Conservation (phyloP, 495 filamentous ascomycete genomes). For the Xylaria intraflava region DNA sequence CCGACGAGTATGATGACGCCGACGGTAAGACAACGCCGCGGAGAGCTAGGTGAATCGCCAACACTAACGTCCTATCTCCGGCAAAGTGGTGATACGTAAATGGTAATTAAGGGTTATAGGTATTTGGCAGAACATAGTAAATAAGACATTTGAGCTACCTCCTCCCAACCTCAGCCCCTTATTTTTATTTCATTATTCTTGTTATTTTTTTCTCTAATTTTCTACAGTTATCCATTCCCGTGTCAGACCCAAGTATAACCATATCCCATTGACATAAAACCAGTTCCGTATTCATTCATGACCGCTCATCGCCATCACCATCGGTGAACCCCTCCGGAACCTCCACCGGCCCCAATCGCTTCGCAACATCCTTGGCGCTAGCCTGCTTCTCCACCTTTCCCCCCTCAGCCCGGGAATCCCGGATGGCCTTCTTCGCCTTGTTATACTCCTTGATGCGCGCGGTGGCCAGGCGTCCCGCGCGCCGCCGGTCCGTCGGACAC, state of each 20-base stretch:
- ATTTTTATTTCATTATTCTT: no score
- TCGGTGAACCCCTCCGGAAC: constrained; percentile 18
- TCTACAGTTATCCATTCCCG: no score
- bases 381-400: not conserved
- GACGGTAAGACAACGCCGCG: not conserved
- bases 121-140: no score
- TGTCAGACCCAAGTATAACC: no score
- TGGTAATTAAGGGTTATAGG: no score
- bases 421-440: constrained; percentile 25
- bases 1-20: not conserved
- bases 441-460: constrained; percentile 29
- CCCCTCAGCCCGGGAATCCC: constrained; percentile 2
- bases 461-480: constrained; percentile 25
- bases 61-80: no score
- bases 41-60: not conserved
- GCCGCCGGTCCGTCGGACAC: constrained; percentile 35
- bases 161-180: no score
- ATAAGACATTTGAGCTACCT: no score
- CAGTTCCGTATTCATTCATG: not conserved
- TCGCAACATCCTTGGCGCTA: constrained; percentile 18
- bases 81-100: no score
- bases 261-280: no score
- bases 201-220: no score
- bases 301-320: not conserved
- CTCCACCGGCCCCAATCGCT: constrained; percentile 19